Conservation (phyloP, 1,139 yeast species). For the Pichia sp. region DNA sequence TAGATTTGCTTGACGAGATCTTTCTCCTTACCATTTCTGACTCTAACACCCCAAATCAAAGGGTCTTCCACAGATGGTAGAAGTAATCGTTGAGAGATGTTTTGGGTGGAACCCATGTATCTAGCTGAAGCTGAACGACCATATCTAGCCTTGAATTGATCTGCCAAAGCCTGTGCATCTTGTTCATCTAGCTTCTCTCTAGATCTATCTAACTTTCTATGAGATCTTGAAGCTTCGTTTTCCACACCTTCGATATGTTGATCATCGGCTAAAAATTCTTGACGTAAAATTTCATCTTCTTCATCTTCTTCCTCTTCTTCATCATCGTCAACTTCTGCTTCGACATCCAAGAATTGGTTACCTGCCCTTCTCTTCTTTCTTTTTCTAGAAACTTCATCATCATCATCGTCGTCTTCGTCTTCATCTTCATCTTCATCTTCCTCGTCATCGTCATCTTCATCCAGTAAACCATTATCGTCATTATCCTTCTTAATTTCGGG, state of each 20-base stretch:
- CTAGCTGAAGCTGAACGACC: constrained; percentile 79
- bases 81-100: constrained; percentile 87
- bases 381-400: constrained; percentile 38
- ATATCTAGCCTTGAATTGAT: constrained; percentile 84
- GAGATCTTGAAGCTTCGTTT: constrained; percentile 62
- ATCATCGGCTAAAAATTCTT: constrained; percentile 76
- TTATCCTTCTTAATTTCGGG: constrained; percentile 14
- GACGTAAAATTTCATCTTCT: constrained; percentile 80
- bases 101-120: constrained; percentile 80
- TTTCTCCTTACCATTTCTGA: constrained; percentile 89
- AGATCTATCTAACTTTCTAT: constrained; percentile 86
- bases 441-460: constrained; percentile 38
- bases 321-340: constrained; percentile 98
- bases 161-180: constrained; percentile 93
- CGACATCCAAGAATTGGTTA: constrained; percentile 94
- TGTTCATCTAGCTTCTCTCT: constrained; percentile 88
- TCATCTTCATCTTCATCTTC: constrained; percentile 58
- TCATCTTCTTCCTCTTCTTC: constrained; percentile 94
- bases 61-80: constrained; percentile 97
- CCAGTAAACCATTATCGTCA: constrained; percentile 26
- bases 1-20: constrained; percentile 73
- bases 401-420: constrained; percentile 54
- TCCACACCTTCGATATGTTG: constrained; percentile 44
- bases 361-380: constrained; percentile 55
- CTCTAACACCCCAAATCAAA: constrained; percentile 90